Base-by-base conservation (phyloP, 495 filamentous ascomycete genomes). In the Tuber brumale region DNA sequence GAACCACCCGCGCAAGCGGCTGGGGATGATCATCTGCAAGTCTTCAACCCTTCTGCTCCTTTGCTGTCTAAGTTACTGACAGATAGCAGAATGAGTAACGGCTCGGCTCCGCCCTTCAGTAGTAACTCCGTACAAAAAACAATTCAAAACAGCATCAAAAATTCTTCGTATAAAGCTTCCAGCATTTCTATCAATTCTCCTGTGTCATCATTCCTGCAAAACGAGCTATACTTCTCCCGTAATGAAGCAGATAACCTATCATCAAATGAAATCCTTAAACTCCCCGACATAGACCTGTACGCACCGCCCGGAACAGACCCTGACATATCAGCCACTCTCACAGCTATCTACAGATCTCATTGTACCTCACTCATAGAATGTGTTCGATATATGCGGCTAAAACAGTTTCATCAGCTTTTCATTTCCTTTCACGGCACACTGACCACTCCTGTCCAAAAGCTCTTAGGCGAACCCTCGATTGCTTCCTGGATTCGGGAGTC, bases 361-460 rank as follows among this genome's bases (percentile, higher is more conserved):
- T 97, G 93, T 83, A 97, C 95, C 31, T 97, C 93, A 4, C 88
- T 99, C 21, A 91, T 98, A 43, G 95, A 98, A 84, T 93, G 92
- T 76, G 92, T 99, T 77, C 94, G 95, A 21, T 98, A 91, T 82
- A 96, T 93, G 88, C 96, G 95, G 81, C 92, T 97, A 81, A 93
- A 95, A 81, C 93, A 94, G 42, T 94, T 99, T 80, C 93, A 97
- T 81, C 92, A 94, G 79, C 90, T 97, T n/a, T 97, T 96, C 84
- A 92, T 91, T 46, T 95, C 95, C 14, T 98, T 98, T 84, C 92
- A 96, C 77, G 96, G 95, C 73, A 97, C 94, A 3, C 87, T 99
- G 80, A 98, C 95, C 23, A 94, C 97, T 82, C 96, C 96, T 5
- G 94, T 97, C n/a, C 94, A 97, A 85, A 97, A 95, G 84, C 87